These are phyloP conservation scores for Dactylorhiza incarnata DNA, from an alignment of 106 monocot species.

Conservation along the genomic window DNA sequence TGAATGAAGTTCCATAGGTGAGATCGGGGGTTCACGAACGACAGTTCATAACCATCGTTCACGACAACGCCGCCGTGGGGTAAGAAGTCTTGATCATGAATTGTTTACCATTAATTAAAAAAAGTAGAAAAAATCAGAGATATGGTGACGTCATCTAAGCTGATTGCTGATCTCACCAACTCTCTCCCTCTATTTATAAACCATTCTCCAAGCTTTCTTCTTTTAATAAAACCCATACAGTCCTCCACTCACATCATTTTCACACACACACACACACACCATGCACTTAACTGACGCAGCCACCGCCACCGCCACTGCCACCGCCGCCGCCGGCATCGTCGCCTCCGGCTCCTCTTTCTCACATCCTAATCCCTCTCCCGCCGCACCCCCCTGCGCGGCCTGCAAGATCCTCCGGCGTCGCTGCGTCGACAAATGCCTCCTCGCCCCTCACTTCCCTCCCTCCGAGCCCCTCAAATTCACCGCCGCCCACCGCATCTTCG, in stretches of 20 bases:
- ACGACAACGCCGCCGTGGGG: no score
- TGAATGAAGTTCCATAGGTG: no score
- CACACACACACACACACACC: background rate
- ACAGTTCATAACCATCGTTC: no score
- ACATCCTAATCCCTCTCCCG: background rate
- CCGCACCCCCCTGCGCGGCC: constrained; percentile 50
- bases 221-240: background rate
- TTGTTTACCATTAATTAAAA: background rate
- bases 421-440: constrained; percentile 43
- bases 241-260: background rate
- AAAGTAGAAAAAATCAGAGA: background rate
- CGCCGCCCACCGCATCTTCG: constrained; percentile 51
- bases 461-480: constrained; percentile 50
- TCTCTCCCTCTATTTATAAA: background rate
- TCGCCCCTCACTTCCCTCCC: constrained; percentile 58
- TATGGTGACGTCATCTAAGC: background rate
- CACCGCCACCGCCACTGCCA: constrained; percentile 12
- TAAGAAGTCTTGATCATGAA: no score
- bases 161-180: background rate
- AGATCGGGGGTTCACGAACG: no score
- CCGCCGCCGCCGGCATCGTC: no score
- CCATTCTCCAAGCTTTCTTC: background rate
- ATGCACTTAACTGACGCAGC: constrained; percentile 1
- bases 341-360: background rate
- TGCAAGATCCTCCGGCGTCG: constrained; percentile 60